Evolutionary conservation across 2,329 filamentous ascomycete species (phyloP).

Genomic region (Trichoderma sp.): DNA sequence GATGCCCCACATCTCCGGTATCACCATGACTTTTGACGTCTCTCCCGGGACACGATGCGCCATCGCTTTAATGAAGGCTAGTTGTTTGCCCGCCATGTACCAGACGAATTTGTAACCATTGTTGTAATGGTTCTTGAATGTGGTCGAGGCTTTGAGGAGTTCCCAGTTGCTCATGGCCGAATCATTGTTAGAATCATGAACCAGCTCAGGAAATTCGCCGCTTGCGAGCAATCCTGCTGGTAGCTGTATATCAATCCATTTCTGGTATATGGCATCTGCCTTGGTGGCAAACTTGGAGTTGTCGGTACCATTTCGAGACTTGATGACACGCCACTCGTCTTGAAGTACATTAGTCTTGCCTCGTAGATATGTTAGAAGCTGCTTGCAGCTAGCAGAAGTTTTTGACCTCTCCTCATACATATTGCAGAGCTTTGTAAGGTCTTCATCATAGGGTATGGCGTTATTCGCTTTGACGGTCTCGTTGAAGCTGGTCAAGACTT

Average conservation of each 20-base stretch:
- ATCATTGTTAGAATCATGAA: slow-evolving; percentile 29
- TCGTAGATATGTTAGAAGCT: slow-evolving; percentile 34
- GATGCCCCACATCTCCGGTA: slow-evolving; percentile 35
- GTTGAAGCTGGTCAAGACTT: slow-evolving; percentile 36
- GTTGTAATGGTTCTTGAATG: slow-evolving; percentile 41
- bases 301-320: slow-evolving; percentile 8
- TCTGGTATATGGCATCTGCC: slow-evolving; percentile 37
- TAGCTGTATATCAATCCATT: slow-evolving; percentile 44
- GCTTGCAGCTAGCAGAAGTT: slow-evolving; percentile 30
- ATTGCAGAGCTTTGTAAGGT: slow-evolving; percentile 27
- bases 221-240: slow-evolving; percentile 23
- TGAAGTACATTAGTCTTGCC: slow-evolving; percentile 33
- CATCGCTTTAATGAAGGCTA: slow-evolving; percentile 46
- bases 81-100: slow-evolving; percentile 48
- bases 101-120: slow-evolving; percentile 39
- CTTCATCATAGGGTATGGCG: slow-evolving; percentile 9
- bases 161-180: slow-evolving; percentile 42
- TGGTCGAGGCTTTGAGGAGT: slow-evolving; percentile 49
- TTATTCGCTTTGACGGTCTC: slow-evolving; percentile 19
- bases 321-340: slow-evolving; percentile 35
- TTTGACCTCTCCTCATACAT: slow-evolving; percentile 33
- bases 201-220: slow-evolving; percentile 24
- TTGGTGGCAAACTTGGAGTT: slow-evolving; percentile 26
- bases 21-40: slow-evolving; percentile 32
- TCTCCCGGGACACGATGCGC: slow-evolving; percentile 6